Evolutionary conservation across 768 basidiomycete genomes (phyloP), one percentile per base, ranked within the genome.

Genomic region (Cyathus striatus): DNA sequence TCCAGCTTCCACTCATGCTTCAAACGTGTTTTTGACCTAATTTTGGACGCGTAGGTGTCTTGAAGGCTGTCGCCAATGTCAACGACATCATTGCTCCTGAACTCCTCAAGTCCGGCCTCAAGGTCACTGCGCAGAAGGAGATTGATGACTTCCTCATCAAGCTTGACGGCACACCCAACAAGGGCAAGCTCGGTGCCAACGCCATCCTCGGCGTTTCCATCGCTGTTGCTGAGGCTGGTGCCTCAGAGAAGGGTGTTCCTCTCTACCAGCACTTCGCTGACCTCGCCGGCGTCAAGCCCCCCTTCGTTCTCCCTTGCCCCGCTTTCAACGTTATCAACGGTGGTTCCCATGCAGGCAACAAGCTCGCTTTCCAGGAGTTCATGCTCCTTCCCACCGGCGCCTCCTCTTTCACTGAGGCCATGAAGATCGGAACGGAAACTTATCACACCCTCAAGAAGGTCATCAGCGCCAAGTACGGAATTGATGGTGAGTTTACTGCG

Each of bases 321-420:
- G 83, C 90, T 46, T 93, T 99, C 81, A 99, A 99, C 65, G 96
- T 99, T 57, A 99, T 99, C 77, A 99, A 99, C 70, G 96, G 96
- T 66, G 96, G 96, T 51, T 97, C 95, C 49, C 96, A 99, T 64
- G 96, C 96, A 46, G 96, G 96, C 40, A 99, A 99, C 80, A 94
- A 95, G 70, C 88, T 99, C 50, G 96, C 96, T 27, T 99, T 98
- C 90, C 96, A 99, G 70, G 96, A 99, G 70, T 99, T 99, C 78
- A 98, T 99, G 96, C 78, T 99, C 54, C 78, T 97, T 49, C 95
- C 96, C 49, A 94, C 92, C 48, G 95, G 94, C 41, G 96, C 96
- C 40, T 55, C 75, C 14, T 78, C 77, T 46, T 99, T 98, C 78
- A 83, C 89, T 23, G 94, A 99, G 75, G 93, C 96, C 45, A 85